Evolutionary conservation across 2,329 filamentous ascomycete genomes (phyloP), one percentile per base, ranked within the genome.

Genomic region (Talaromyces sp.): DNA sequence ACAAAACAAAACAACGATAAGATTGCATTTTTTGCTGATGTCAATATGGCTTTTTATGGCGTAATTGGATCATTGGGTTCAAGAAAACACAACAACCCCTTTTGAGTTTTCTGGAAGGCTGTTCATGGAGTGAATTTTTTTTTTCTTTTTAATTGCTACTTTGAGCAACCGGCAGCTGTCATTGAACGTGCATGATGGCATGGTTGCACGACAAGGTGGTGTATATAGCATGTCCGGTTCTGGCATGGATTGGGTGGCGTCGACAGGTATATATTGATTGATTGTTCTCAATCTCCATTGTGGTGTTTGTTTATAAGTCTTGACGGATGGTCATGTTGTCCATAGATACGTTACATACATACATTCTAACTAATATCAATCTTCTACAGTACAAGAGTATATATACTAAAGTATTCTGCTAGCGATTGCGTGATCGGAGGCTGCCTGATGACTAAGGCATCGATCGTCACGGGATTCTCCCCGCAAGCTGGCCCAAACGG

Each of bases 391-490:
- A 17, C 33, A 4, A 6, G 27, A 27, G 27, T 27, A 27, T 27
- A 27, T 27, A 27, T 27, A 27, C 27, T 27, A 27, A 27, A 6
- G 27, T 27, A 27, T 4, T 27, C 27, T 27, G 36, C 17, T 8
- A 25, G 22, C 44, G 44, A 53, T 53, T 13, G 49, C 49, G 49
- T 53, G 49, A 53, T 53, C 27, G 27, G 19, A 4, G 44, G 7
- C 28, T 47, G 44, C 44, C 49, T 30, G 7, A n/a, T 6, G 25
- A 15, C 11, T 7, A 10, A 53, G 49, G 28, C 49, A 51, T 4
- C 7, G 9, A 19, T 15, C 32, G 66, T 73, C 71, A 73, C 70
- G 67, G 66, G 71, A 67, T 28, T 19, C 49, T 30, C 64, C 65
- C 65, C 67, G 65, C 66, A 68, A 68, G 69, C 63, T 66, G 54